phyloP scores from a whole-genome alignment of 2,329 filamentous ascomycete genomes.

The Chalara sp. region DNA sequence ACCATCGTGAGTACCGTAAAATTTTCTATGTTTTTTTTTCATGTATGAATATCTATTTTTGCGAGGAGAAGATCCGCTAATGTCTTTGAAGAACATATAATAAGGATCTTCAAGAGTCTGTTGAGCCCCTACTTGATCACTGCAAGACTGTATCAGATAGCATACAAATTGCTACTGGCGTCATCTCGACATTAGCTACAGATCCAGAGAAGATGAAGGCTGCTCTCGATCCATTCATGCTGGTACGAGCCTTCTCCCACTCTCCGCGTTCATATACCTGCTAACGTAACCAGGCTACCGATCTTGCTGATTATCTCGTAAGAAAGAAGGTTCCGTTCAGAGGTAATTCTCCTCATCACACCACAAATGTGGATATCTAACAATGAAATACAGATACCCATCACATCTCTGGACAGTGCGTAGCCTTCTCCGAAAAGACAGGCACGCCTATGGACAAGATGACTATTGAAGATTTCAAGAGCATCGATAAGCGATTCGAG shows the following conservation, averaged over 20 bases:
- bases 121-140: conserved; percentile 79
- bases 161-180: conserved; percentile 74
- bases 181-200: conserved; percentile 65
- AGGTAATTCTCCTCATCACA: background rate
- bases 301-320: conserved; percentile 59
- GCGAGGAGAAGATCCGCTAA: too few relatives aligned
- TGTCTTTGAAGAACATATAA: conserved; percentile 8
- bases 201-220: conserved; percentile 71
- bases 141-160: conserved; percentile 77
- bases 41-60: background rate
- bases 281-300: conserved; percentile 42
- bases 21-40: too few relatives aligned
- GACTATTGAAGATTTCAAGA: conserved; percentile 55
- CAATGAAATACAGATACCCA: conserved; percentile 54
- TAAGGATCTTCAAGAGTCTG: conserved; percentile 59
- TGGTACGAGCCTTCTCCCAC: conserved; percentile 28
- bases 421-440: conserved; percentile 64
- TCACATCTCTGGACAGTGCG: conserved; percentile 67
- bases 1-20: conserved; percentile 34
- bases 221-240: conserved; percentile 75
- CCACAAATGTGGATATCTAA: background rate
- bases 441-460: conserved; percentile 65
- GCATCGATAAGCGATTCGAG: conserved; percentile 62
- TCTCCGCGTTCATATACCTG: background rate
- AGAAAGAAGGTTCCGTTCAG: conserved; percentile 34